A percentile compares a stretch with the other conserved stretches of the same genome.
Conservation (phyloP, 371 early-diverging fungal genomes). For the Lichtheimia ornata region DNA sequence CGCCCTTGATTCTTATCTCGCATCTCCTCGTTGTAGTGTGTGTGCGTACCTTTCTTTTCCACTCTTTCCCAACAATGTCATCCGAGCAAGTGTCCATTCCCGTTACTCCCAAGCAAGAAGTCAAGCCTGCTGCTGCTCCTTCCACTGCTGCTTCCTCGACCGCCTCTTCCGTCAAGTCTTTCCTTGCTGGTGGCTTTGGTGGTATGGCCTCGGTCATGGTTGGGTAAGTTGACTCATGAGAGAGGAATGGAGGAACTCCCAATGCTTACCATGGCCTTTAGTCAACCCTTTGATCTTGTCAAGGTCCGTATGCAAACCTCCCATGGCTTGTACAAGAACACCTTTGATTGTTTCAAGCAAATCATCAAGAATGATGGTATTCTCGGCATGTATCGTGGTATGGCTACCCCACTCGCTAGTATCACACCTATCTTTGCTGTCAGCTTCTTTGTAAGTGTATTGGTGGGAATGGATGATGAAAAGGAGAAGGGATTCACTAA, state of each 20-base stretch:
- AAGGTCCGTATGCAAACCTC: constrained; percentile 95
- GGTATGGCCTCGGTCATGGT: constrained; percentile 80
- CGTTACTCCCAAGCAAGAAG: constrained; percentile 6
- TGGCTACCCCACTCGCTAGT: constrained; percentile 90
- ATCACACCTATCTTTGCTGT: constrained; percentile 95
- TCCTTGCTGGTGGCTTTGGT: constrained; percentile 94
- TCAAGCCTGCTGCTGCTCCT: constrained; percentile 5
- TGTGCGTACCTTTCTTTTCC: background rate
- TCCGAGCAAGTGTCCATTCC: constrained; percentile 4
- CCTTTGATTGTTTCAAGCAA: constrained; percentile 87
- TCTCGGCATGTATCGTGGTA: constrained; percentile 92
- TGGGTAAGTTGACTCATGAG: constrained; percentile 38
- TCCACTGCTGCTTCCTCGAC: constrained; percentile 19
- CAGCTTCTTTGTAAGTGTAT: constrained; percentile 65
- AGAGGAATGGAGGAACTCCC: background rate
- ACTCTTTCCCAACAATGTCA: constrained; percentile 7
- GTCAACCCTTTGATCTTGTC: constrained; percentile 85
- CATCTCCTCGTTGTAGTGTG: background rate
- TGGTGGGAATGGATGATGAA: background rate
- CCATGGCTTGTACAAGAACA: constrained; percentile 80
- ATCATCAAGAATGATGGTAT: constrained; percentile 89
- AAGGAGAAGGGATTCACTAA: background rate
- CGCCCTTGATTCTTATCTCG: background rate
- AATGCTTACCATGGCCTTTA: constrained; percentile 6
- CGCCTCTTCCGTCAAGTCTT: constrained; percentile 77